Evolutionary conservation across 768 basidiomycete species (phyloP), one percentile per base, ranked within the genome.

Genomic region (Wakefieldia striispora): DNA sequence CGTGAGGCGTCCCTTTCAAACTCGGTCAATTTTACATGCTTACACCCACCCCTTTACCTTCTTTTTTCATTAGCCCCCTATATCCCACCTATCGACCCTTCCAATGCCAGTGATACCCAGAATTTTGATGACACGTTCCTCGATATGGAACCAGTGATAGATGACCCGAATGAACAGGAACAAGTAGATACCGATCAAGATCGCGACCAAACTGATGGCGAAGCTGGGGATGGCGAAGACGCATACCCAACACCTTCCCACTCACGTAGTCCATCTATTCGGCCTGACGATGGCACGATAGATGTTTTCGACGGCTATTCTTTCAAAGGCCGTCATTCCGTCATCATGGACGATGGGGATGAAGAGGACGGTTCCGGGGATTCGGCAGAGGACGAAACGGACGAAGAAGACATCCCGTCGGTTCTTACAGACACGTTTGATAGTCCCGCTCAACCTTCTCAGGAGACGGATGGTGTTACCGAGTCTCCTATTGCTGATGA

Each of bases 111-210:
- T 60, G 97, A 99, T 79, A 95, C 91, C 57, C 91, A 91, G 68
- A 97, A 98, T 71, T 99, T 98, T 68, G 95, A 98, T 68, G 91
- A 95, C 54, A 86, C 91, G 35, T 98, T 97, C 82, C 79, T 98
- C 51, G 90, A 90, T 64, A 95, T 98, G 90, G 86, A 88, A 56
- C 91, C 94, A 20, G 85, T 90, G 41, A 82, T 98, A 53, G 89
- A 94, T 55, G 87, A 88, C 44, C 78, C 76, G 52, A 77, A 80
- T 59, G 86, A 84, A 38, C 75, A 76, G 54, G 74, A 79, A 41
- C 76, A 78, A 54, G 75, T 74, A 47, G 84, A 87, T 62, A 87
- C 84, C 21, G 87, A 87, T 63, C 81, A 80, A 58, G 84, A 86
- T 53, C 80, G 79, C 12, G 76, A 76, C 20, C 78, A 83, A 17